Percentiles rank a stretch among this genome's conserved stretches.
Evolutionary conservation across 495 filamentous ascomycete species (phyloP).

Genomic region (Penicillium nucicola): DNA sequence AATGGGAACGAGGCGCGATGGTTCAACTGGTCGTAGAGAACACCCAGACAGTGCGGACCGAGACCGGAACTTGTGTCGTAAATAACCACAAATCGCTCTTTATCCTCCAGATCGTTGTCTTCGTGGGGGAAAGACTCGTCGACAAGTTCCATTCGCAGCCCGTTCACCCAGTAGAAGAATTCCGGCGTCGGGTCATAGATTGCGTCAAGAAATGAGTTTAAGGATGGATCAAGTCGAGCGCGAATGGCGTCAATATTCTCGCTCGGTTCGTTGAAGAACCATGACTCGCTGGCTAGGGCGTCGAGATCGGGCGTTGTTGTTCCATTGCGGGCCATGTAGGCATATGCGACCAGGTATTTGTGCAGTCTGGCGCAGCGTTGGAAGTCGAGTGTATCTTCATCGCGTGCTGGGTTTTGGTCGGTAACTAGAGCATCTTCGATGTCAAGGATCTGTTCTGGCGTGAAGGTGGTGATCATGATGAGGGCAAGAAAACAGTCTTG

Average conservation of each 20-base stretch:
- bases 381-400: constrained; percentile 29
- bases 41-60: constrained; percentile 12
- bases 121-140: constrained; percentile 9
- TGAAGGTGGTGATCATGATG: too few relatives aligned
- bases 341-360: constrained; percentile 37
- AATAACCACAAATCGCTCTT: constrained; percentile 18
- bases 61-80: constrained; percentile 7
- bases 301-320: constrained; percentile 10
- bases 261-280: background rate
- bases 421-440: constrained; percentile 30
- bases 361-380: constrained; percentile 41
- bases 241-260: constrained; percentile 10
- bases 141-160: constrained; percentile 3
- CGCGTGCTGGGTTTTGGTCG: constrained; percentile 22
- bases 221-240: constrained; percentile 17
- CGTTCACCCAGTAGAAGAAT: constrained; percentile 24
- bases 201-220: constrained; percentile 25
- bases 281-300: constrained; percentile 5
- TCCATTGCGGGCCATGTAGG: constrained; percentile 25
- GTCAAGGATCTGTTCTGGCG: constrained; percentile 13
- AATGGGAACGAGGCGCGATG: constrained; percentile 14
- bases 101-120: constrained; percentile 13
- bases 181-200: constrained; percentile 12
- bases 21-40: constrained; percentile 17
- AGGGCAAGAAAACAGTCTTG: too few relatives aligned